Evolutionary conservation across 495 filamentous ascomycete genomes (phyloP).

Genomic region (Clohesyomyces aquaticus): DNA sequence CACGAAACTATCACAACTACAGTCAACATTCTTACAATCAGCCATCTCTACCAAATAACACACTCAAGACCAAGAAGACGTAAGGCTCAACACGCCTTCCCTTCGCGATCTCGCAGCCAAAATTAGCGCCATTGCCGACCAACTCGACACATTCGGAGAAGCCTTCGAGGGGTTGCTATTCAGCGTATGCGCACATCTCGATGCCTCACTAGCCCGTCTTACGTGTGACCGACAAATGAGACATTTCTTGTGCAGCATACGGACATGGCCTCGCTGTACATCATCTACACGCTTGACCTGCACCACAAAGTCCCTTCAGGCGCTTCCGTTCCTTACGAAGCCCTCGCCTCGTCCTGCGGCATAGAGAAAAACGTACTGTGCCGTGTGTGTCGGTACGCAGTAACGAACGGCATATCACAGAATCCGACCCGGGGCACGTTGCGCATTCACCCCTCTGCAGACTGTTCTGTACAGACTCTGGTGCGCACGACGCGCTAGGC

Average conservation of each 20-base stretch:
- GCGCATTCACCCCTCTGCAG: constrained; percentile 54
- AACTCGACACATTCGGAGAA: background rate
- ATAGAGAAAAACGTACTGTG: constrained; percentile 41
- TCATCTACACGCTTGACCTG: background rate
- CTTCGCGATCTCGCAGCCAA: background rate
- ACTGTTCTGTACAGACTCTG: constrained; percentile 7
- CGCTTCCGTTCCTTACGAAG: background rate
- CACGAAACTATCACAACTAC: no score
- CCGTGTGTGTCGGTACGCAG: constrained; percentile 59
- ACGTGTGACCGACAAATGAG: background rate
- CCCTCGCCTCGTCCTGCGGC: background rate
- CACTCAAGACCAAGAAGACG: no score
- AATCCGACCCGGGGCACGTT: constrained; percentile 55
- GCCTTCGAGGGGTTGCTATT: background rate
- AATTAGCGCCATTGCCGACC: background rate
- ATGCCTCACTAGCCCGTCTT: background rate
- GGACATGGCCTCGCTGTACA: background rate
- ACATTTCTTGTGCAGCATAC: background rate
- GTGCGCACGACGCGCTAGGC: background rate
- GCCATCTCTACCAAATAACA: background rate
- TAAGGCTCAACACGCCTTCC: background rate
- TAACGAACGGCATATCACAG: constrained; percentile 60
- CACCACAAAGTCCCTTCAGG: background rate
- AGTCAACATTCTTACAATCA: no score
- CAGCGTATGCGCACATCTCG: no score